Percentiles rank a stretch among this genome's conserved stretches.
Evolutionary conservation across 2,329 filamentous ascomycete species (phyloP).

Genomic region (Penicillium decumbens): DNA sequence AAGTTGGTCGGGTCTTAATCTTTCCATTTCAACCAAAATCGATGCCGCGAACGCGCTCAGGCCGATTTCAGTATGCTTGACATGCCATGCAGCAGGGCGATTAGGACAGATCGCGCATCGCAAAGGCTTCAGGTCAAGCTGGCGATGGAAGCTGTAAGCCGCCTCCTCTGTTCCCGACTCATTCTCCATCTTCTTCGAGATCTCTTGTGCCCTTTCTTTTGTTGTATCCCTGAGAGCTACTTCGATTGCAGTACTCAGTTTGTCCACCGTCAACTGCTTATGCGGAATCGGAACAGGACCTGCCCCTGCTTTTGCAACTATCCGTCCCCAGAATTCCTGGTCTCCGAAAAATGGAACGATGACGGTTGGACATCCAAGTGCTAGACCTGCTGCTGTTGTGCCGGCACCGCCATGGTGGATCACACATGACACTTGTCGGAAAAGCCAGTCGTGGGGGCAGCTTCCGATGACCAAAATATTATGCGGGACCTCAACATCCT

Average conservation of each 20-base stretch:
- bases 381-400: constrained; percentile 81
- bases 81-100: constrained; percentile 68
- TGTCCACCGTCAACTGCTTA: constrained; percentile 62
- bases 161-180: constrained; percentile 62
- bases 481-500: constrained; percentile 64
- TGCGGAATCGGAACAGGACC: constrained; percentile 67
- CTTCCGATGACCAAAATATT: constrained; percentile 80
- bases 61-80: constrained; percentile 62
- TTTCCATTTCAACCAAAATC: constrained; percentile 59
- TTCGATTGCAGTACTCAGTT: constrained; percentile 60
- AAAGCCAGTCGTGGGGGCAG: constrained; percentile 84
- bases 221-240: constrained; percentile 59
- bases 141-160: constrained; percentile 65
- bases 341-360: constrained; percentile 85
- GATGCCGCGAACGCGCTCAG: constrained; percentile 70
- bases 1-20: constrained; percentile 64
- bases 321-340: constrained; percentile 77
- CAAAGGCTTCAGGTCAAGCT: constrained; percentile 62
- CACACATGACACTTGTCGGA: constrained; percentile 72
- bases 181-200: constrained; percentile 62
- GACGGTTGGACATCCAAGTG: constrained; percentile 72
- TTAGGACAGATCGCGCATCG: constrained; percentile 66
- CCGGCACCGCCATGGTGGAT: constrained; percentile 86
- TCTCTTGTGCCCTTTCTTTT: constrained; percentile 50
- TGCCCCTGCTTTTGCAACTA: constrained; percentile 67